Conservation (phyloP, 805 yeast species). For the Zygoascus tannicola region DNA sequence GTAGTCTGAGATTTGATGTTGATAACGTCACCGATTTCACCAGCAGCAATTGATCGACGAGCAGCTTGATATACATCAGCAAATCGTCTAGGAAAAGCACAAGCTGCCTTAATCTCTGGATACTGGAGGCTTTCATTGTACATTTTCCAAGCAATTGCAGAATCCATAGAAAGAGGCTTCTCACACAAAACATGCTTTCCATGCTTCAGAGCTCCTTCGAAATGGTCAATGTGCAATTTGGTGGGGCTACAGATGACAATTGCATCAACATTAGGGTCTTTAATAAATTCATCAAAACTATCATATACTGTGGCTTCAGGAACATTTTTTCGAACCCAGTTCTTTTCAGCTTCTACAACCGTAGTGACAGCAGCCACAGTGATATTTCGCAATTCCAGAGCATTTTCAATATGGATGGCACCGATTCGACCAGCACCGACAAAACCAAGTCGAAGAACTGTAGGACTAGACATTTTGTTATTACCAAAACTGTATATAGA, state of each 20-base stretch:
- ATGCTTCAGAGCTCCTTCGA: no score
- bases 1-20: conserved; percentile 14
- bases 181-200: no score
- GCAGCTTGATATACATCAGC: conserved; percentile 11
- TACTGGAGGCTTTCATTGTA: conserved; percentile 10
- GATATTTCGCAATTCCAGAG: conserved; percentile 4
- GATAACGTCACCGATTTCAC: conserved; percentile 15
- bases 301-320: conserved; percentile 4
- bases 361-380: conserved; percentile 14
- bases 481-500: no score
- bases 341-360: conserved; percentile 9
- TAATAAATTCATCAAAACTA: conserved; percentile 6
- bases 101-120: conserved; percentile 13
- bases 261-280: conserved; percentile 7
- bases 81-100: conserved; percentile 16
- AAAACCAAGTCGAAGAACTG: not conserved
- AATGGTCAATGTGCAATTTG: no score
- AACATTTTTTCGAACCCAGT: conserved; percentile 9
- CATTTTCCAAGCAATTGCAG: conserved; percentile 14
- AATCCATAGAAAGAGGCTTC: no score
- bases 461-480: not conserved
- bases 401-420: conserved; percentile 3
- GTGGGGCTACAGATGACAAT: conserved; percentile 11
- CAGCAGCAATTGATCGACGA: conserved; percentile 6
- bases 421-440: conserved; percentile 4